Conservation (phyloP, 345 rosid species). For the Lepidium aucheri region DNA sequence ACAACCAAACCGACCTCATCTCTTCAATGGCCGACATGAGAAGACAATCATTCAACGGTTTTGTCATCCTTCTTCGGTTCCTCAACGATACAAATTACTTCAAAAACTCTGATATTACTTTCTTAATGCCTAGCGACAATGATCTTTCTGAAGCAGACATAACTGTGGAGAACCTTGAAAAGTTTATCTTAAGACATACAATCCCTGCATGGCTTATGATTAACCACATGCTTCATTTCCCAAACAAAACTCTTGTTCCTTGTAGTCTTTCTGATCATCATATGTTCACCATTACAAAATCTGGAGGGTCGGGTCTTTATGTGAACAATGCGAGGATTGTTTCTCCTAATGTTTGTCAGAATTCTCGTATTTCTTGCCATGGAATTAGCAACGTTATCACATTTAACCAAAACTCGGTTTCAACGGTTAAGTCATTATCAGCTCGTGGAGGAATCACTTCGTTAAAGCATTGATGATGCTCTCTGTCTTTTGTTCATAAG, state of each 20-base stretch:
- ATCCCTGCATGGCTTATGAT: conserved; percentile 33
- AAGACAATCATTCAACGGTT: conserved; percentile 27
- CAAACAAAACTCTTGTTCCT: conserved; percentile 28
- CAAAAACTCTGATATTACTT: conserved; percentile 21
- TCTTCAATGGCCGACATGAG: conserved; percentile 28
- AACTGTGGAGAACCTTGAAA: conserved; percentile 6
- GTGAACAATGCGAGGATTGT: conserved; percentile 29
- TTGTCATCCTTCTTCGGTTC: conserved; percentile 25
- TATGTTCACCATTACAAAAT: conserved; percentile 27
- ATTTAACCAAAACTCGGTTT: neutral
- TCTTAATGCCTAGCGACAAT: conserved; percentile 29
- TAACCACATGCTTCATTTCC: conserved; percentile 31
- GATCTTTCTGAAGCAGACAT: conserved; percentile 23
- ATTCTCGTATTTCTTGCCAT: conserved; percentile 29
- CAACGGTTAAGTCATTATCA: conserved; percentile 6
- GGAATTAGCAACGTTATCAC: conserved; percentile 22
- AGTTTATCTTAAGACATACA: conserved; percentile 21
- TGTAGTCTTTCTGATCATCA: conserved; percentile 15
- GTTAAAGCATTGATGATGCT: conserved; percentile 13
- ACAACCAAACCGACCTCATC: conserved; percentile 23
- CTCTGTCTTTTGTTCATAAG: neutral
- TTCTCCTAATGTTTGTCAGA: conserved; percentile 26
- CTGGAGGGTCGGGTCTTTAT: conserved; percentile 24
- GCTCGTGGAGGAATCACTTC: neutral
- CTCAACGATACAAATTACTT: conserved; percentile 23